Evolutionary conservation across 2,329 filamentous ascomycete genomes (phyloP), one percentile per base, ranked within the genome.

Genomic region (Pestalotiopsis sp.): DNA sequence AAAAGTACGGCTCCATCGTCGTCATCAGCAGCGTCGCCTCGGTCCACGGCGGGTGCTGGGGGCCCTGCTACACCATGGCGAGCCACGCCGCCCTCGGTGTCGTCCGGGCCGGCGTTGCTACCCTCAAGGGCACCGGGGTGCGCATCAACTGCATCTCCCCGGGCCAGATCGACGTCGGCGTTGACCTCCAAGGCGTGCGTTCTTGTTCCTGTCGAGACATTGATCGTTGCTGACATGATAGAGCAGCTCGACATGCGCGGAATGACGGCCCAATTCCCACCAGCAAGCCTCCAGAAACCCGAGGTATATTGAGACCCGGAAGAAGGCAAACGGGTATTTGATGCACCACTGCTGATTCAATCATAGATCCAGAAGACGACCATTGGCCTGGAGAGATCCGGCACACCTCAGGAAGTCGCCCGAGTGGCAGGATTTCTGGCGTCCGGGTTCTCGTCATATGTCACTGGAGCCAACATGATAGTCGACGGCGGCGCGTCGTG

Each of bases 401-500:
- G 88, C 0, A 75, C 83, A 20, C 86, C 88, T 0, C 84, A 85
- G 64, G 88, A 91, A 74, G 86, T 91, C 11, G 89, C 83, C 1
- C 79, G 86, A 45, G 88, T 90, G 3, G 88, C 86, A 0, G 88
- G 89, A 0, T 91, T 91, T 74, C 79, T 91, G 70, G 88, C 88
- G 2, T 88, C 84, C 76, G 87, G 87, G 0, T 91, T 91, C 76
- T 88, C 86, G 70, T 87, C 84, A 68, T 91, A 91, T 77, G 83
- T 91, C 58, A 90, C 86, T 0, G 89, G 89, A 1, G 82, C 86
- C 2, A 90, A 91, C 75, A 77, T 91, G 73, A 84, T 90, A 14
- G 88, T 90, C 14, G 88, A 91, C 79, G 89, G 88, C 3, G 89
- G 88, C 7, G 85, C 86, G 23, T 79, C 77, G 78, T 80, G 69